Conservation (phyloP, 1,284 basidiomycete species). For the Tilletia walkeri region DNA sequence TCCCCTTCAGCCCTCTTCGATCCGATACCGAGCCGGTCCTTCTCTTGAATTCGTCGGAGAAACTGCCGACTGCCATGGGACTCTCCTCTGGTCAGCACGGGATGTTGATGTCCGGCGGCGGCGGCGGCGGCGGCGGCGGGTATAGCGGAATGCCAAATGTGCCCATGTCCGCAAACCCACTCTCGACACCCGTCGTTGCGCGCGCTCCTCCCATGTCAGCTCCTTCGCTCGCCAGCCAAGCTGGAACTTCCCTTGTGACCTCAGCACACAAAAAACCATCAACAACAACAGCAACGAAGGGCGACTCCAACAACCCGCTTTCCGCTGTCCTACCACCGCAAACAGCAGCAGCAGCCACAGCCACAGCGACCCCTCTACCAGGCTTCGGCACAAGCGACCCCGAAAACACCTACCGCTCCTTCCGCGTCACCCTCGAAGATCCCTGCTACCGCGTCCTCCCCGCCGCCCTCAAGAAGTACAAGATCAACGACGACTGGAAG, state of each 20-base stretch:
- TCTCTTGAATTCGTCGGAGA: not conserved
- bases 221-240: not conserved
- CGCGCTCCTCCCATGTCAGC: not conserved
- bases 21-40: not conserved
- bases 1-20: conserved; percentile 17
- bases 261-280: not conserved
- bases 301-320: not conserved
- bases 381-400: conserved; percentile 3
- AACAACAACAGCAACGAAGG: not conserved
- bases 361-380: conserved; percentile 14
- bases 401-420: conserved; percentile 58
- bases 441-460: conserved; percentile 97
- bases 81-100: not conserved
- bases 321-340: no score
- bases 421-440: conserved; percentile 76
- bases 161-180: not conserved
- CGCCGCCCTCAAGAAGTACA: conserved; percentile 96
- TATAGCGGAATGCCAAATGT: not conserved
- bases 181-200: not conserved
- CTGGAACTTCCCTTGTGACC: not conserved
- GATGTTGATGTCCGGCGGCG: no score
- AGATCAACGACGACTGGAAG: conserved; percentile 98
- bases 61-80: not conserved
- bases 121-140: no score
- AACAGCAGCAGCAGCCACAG: conserved; percentile 1